Evolutionary conservation across 345 rosid species (phyloP).

Genomic region (Salix caprea): DNA sequence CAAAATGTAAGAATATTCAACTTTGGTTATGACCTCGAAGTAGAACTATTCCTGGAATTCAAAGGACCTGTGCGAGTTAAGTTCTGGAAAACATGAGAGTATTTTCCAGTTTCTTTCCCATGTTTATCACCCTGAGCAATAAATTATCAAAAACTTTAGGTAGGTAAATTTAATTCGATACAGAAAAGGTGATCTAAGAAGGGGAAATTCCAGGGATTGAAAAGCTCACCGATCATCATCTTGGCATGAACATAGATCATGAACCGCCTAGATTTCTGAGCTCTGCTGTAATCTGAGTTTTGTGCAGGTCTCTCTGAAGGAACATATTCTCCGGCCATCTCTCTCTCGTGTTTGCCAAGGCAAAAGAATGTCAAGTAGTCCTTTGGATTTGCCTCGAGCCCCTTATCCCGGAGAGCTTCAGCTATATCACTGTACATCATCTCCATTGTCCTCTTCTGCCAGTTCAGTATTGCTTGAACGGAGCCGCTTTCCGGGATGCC

Average conservation of each 20-base stretch:
- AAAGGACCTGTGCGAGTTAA: not conserved
- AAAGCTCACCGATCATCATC: conserved; percentile 49
- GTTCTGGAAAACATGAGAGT: not conserved
- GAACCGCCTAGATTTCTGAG: conserved; percentile 46
- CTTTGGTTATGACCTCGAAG: not conserved
- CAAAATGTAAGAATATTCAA: not conserved
- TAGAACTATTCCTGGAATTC: not conserved
- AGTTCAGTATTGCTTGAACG: conserved; percentile 47
- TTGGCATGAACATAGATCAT: conserved; percentile 62
- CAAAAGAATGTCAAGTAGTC: conserved; percentile 53
- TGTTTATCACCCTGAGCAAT: not conserved
- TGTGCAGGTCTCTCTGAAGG: conserved; percentile 37
- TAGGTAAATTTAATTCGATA: not conserved
- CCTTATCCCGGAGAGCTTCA: conserved; percentile 34
- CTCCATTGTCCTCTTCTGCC: conserved; percentile 52
- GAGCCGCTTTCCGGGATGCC: conserved; percentile 46
- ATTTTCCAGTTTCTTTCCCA: not conserved
- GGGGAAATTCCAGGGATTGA: not conserved
- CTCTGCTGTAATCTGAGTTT: conserved; percentile 36
- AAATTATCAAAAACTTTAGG: not conserved
- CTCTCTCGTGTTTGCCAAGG: conserved; percentile 41
- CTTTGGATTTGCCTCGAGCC: conserved; percentile 36
- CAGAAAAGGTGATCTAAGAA: not conserved
- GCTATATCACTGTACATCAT: conserved; percentile 50
- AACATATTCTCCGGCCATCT: conserved; percentile 24